Evolutionary conservation across 495 filamentous ascomycete genomes (phyloP).

Genomic region (Hypoxylon subgilvum): DNA sequence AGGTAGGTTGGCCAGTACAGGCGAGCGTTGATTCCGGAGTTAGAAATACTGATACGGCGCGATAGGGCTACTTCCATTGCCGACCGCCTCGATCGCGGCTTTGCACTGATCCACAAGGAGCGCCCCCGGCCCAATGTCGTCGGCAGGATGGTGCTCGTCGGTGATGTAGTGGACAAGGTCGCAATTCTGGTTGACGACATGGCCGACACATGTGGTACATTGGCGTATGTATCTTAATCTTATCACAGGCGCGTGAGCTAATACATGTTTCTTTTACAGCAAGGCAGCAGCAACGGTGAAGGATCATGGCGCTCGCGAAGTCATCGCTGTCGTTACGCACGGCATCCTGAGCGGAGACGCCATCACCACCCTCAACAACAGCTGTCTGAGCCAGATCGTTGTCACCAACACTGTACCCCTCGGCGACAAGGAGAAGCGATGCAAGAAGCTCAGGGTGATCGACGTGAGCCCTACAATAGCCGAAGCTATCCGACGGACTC

Average conservation of each 20-base stretch:
- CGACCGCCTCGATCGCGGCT: conserved; percentile 89
- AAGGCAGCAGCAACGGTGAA: conserved; percentile 93
- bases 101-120: conserved; percentile 99
- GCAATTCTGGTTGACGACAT: conserved; percentile 84
- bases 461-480: conserved; percentile 84
- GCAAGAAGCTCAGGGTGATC: conserved; percentile 83
- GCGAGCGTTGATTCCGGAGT: background rate
- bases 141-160: conserved; percentile 87
- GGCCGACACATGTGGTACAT: conserved; percentile 88
- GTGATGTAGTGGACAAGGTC: conserved; percentile 66
- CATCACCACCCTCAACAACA: conserved; percentile 86
- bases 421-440: conserved; percentile 71
- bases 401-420: conserved; percentile 98
- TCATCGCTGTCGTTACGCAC: conserved; percentile 94
- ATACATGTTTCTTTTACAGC: conserved; percentile 9
- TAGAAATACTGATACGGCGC: conserved; percentile 2
- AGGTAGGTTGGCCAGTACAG: conserved; percentile 61
- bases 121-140: conserved; percentile 94
- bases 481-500: conserved; percentile 83
- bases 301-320: conserved; percentile 83
- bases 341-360: conserved; percentile 92
- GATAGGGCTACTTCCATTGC: conserved; percentile 90
- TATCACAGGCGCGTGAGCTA: background rate
- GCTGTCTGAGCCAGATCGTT: conserved; percentile 76
- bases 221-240: conserved; percentile 27